Evolutionary conservation across 306 rosid genomes (phyloP), one percentile per base, ranked within the genome.

Genomic region (Dalbergia cochinchinensis): DNA sequence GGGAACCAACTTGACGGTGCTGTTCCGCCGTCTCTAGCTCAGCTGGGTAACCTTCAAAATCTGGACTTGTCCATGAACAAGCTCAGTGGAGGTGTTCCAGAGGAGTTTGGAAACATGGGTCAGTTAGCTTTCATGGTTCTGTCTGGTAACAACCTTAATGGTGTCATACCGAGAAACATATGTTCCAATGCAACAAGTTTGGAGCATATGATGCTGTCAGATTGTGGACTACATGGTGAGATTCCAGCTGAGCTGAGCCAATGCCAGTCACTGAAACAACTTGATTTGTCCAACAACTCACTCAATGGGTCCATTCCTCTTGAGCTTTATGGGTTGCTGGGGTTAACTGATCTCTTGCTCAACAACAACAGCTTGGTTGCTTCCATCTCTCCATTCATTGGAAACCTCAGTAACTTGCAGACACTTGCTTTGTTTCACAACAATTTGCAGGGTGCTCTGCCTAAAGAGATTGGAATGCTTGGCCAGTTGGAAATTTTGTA

Each of bases 301-400:
- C 84, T 95, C 48, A 93, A 84, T 65, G 98, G 98, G 8, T 81
- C 97, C 13, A 91, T 93, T n/a, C 98, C 99, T 7, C 72, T 67
- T 72, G 91, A 90, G 33, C 57, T 95, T 26, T 93, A 89, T 83
- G 85, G 76, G 18, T 5, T 95, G 61, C 31, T 31, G 7, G 90
- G 58, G 53, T 77, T 93, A 75, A 91, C 97, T 69, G 98, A 95
- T 82, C 82, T 95, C 42, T 85, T 88, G 87, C 88, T 95, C 19
- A 83, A 95, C 87, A 95, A 95, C 91, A 95, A 95, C 87, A 93
- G 83, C 58, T 88, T 95, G 85, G 83, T 80, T 69, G 99, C 98
- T 81, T 84, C 91, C 4, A 88, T 95, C 69, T 90, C 98, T 33
- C 93, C 98, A 11, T 64, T 71, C 72, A 55, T 95, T 13, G 94